Conservation (phyloP, 2,329 filamentous ascomycete species). For the Trichoderma koningii region DNA sequence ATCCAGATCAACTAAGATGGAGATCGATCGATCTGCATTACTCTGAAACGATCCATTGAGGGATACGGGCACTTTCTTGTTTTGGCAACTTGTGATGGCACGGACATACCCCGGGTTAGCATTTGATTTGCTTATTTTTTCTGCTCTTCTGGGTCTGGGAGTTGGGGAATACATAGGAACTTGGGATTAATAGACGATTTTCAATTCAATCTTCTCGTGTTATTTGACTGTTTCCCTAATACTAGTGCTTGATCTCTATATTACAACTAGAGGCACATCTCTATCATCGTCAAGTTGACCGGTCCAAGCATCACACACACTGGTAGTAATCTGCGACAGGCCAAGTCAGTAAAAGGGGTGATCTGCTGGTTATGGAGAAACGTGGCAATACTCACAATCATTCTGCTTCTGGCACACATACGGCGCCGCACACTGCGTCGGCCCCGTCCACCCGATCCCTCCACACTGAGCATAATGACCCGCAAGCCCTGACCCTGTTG, state of each 20-base stretch:
- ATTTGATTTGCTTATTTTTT: background rate
- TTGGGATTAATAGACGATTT: slow-evolving; percentile 10
- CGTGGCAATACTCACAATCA: background rate
- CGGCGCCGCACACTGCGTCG: slow-evolving; percentile 14
- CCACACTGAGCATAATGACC: slow-evolving; percentile 18
- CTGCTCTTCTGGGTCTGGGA: slow-evolving; percentile 16
- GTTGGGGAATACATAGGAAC: background rate
- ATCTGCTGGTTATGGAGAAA: background rate
- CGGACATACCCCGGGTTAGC: slow-evolving; percentile 4
- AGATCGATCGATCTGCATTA: too few relatives aligned
- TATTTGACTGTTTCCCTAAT: too few relatives aligned
- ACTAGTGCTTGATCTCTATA: too few relatives aligned
- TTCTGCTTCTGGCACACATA: slow-evolving; percentile 15
- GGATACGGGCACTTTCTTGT: too few relatives aligned
- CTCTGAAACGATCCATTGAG: too few relatives aligned
- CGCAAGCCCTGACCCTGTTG: slow-evolving; percentile 8
- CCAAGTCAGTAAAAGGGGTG: background rate
- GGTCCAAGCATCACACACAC: background rate
- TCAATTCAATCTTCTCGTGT: too few relatives aligned
- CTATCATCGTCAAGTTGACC: too few relatives aligned
- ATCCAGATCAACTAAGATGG: slow-evolving; percentile 54
- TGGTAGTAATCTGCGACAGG: background rate
- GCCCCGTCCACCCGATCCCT: slow-evolving; percentile 15
- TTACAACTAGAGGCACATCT: too few relatives aligned
- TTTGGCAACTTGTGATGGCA: background rate